Evolutionary conservation across 305 asterid genomes (phyloP), one percentile per base, ranked within the genome.

Genomic region (Ilex paraguariensis): DNA sequence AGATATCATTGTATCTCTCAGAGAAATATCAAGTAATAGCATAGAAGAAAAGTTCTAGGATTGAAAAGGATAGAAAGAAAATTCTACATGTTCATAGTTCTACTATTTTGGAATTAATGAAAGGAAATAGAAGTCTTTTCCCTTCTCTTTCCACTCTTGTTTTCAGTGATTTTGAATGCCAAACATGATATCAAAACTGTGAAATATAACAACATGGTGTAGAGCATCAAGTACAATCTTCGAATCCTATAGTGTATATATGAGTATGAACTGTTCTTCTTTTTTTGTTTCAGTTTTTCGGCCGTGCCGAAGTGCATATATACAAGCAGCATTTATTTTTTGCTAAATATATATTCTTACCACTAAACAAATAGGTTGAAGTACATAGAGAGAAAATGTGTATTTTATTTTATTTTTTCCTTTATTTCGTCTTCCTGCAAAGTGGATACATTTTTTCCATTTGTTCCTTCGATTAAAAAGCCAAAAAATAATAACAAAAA

Each of bases 91-190:
- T 68, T 71, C 70, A 66, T 16, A 62, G 32, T 33, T 61, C 33
- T 44, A 59, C 55, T 59, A 66, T 56, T 36, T 54, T 66, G 2
- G 65, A 68, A 65, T 52, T 54, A 55, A 63, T 71, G 68, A 71
- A 56, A 73, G 71, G 70, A 62, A 69, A 57, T 63, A 61, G 74
- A 70, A 71, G 62, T 72, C 71, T 75, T 81, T 76, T 78, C 70
- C 76, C 76, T 79, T 67, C 66, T 70, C 74, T 76, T 76, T 75
- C 42, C 74, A 68, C 70, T 55, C 50, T 50, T 67, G 67, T 71
- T 65, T 70, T 62, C 54, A 57, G 63, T 64, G 57, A 49, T 65
- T 59, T 66, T 49, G 11, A 61, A 45, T 55, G 54, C 60, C 13
- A 63, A 21, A 7, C 13, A 16, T 8, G 52, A 54, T 15, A 32